Conservation (phyloP, 2,329 filamentous ascomycete genomes). For the Acephala macrosclerotiorum region DNA sequence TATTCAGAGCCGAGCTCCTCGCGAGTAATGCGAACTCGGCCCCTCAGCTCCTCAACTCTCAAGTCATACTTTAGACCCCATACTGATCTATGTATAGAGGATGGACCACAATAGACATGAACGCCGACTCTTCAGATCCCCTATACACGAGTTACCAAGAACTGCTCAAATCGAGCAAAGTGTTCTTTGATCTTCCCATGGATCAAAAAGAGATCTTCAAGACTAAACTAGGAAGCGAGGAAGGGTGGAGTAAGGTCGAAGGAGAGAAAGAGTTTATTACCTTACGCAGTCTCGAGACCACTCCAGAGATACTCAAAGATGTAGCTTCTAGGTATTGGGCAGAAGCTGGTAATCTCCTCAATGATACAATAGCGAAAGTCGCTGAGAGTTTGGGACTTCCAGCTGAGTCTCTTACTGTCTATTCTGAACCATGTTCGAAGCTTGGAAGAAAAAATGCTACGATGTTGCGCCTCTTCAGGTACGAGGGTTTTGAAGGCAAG, state of each 20-base stretch:
- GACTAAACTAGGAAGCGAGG: slow-evolving; percentile 34
- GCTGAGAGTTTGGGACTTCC: slow-evolving; percentile 38
- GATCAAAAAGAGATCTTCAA: slow-evolving; percentile 34
- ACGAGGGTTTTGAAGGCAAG: slow-evolving; percentile 32
- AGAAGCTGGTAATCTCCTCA: slow-evolving; percentile 31
- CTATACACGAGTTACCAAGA: slow-evolving; percentile 31
- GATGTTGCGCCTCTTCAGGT: slow-evolving; percentile 39
- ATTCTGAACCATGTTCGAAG: slow-evolving; percentile 34
- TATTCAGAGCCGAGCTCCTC: no score
- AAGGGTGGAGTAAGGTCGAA: slow-evolving; percentile 37
- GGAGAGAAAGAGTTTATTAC: slow-evolving; percentile 42
- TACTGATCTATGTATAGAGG: no score
- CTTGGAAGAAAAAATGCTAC: slow-evolving; percentile 34
- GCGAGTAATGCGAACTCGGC: no score
- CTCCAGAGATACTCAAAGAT: slow-evolving; percentile 30
- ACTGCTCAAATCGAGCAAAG: slow-evolving; percentile 33
- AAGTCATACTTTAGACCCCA: no score
- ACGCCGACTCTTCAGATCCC: slow-evolving; percentile 17
- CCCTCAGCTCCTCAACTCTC: no score
- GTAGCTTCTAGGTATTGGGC: slow-evolving; percentile 32
- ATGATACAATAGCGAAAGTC: slow-evolving; percentile 30
- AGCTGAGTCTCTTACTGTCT: slow-evolving; percentile 30
- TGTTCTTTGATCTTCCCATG: slow-evolving; percentile 35
- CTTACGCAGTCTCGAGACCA: slow-evolving; percentile 31
- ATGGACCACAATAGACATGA: slow-evolving; percentile 36